Percentiles rank a stretch among this genome's conserved stretches.
These are phyloP conservation scores for Trapa incisa DNA, from an alignment of 345 rosid genomes.

Conservation along the genomic window DNA sequence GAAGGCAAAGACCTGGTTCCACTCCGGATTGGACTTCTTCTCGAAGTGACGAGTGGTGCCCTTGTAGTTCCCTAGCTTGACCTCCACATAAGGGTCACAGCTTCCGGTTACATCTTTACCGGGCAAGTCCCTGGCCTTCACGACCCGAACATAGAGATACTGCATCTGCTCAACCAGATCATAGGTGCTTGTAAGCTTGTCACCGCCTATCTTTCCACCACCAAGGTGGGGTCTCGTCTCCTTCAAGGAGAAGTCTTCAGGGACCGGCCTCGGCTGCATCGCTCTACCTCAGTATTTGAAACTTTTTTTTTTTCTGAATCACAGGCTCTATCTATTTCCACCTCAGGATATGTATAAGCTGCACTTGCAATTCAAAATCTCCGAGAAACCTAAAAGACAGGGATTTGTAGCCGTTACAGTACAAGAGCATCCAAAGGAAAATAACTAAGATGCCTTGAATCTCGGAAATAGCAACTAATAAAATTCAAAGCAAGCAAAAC, in stretches of 20 bases:
- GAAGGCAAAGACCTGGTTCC: constrained; percentile 37
- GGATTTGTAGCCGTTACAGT: background rate
- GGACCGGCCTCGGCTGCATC: constrained; percentile 13
- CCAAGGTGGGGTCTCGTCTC: constrained; percentile 23
- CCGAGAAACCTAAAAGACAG: background rate
- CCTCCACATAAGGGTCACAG: constrained; percentile 24
- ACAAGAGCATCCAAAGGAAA: background rate
- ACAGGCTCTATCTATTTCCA: background rate
- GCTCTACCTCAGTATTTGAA: background rate
- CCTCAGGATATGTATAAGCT: background rate
- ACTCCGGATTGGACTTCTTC: constrained; percentile 21
- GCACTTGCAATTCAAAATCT: background rate
- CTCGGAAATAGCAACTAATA: background rate
- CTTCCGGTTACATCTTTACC: constrained; percentile 8
- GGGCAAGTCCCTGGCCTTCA: constrained; percentile 18
- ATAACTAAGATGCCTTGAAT: background rate
- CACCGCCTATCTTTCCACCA: constrained; percentile 15
- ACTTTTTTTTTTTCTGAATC: background rate
- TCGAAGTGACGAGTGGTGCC: constrained; percentile 15
- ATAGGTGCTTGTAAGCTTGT: constrained; percentile 21
- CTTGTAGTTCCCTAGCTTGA: constrained; percentile 21
- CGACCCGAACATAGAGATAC: constrained; percentile 24
- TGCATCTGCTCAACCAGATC: constrained; percentile 31
- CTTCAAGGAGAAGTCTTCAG: constrained; percentile 24
- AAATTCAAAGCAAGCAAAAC: background rate